Conservation (phyloP, 495 filamentous ascomycete species). For the Neurospora sp. region DNA sequence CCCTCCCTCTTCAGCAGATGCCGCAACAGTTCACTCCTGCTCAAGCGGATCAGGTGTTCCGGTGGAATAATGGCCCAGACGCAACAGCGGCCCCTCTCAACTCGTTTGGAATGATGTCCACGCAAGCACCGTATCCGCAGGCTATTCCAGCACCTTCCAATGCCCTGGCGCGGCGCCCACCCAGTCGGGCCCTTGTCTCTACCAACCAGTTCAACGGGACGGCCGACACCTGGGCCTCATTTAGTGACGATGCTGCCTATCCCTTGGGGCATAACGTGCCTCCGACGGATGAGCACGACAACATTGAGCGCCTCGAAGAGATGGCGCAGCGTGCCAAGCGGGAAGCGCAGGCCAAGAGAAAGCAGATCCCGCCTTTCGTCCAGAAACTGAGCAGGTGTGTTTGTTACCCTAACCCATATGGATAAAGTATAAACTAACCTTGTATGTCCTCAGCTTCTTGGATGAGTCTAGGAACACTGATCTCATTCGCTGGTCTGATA, state of each 20-base stretch:
- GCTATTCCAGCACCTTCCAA: slow-evolving; percentile 39
- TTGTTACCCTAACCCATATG: neutral
- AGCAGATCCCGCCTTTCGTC: slow-evolving; percentile 95
- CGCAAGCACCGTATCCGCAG: slow-evolving; percentile 31
- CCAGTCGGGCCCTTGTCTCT: slow-evolving; percentile 52
- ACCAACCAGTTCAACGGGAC: slow-evolving; percentile 34
- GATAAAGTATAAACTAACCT: neutral
- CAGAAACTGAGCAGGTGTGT: slow-evolving; percentile 93
- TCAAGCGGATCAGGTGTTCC: slow-evolving; percentile 28
- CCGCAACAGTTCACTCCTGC: slow-evolving; percentile 34
- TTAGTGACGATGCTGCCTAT: slow-evolving; percentile 36
- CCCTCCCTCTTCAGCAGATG: slow-evolving; percentile 31
- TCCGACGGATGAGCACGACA: slow-evolving; percentile 49
- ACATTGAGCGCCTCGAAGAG: slow-evolving; percentile 65
- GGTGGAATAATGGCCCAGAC: slow-evolving; percentile 28
- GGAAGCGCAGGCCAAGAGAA: slow-evolving; percentile 75
- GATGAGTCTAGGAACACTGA: slow-evolving; percentile 87
- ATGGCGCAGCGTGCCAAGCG: slow-evolving; percentile 66
- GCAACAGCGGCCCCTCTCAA: slow-evolving; percentile 21
- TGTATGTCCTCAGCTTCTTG: slow-evolving; percentile 56
- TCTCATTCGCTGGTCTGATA: slow-evolving; percentile 93
- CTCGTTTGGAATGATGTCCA: slow-evolving; percentile 34
- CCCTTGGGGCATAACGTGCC: slow-evolving; percentile 24
- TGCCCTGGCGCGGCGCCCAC: slow-evolving; percentile 54
- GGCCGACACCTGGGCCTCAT: slow-evolving; percentile 35